Conservation (phyloP, 164 flowering plant genomes). For the Umbellularia californica region DNA sequence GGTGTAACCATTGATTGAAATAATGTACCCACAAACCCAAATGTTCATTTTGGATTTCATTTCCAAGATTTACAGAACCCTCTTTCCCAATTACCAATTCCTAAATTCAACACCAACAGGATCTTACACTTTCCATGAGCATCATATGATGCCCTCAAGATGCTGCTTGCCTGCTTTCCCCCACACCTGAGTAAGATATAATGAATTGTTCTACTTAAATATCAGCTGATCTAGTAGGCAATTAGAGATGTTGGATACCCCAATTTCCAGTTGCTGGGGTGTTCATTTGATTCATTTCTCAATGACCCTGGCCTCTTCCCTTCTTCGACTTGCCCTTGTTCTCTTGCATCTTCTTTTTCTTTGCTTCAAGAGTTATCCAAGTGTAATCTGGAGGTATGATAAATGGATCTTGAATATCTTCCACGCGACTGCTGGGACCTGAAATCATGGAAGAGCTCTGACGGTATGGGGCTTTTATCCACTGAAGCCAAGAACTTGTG, state of each 20-base stretch:
- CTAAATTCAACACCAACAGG: neutral
- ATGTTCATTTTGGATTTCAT: constrained; percentile 13
- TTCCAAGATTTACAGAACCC: constrained; percentile 6
- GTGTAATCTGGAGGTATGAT: constrained; percentile 69
- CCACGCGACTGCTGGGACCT: constrained; percentile 54
- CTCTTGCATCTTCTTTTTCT: constrained; percentile 86
- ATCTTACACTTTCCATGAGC: neutral
- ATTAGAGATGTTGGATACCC: neutral
- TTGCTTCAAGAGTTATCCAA: constrained; percentile 82
- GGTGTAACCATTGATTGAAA: constrained; percentile 11
- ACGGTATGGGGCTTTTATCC: constrained; percentile 79
- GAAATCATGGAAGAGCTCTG: constrained; percentile 38
- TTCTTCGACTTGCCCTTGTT: constrained; percentile 63
- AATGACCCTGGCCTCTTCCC: constrained; percentile 36
- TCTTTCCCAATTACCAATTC: neutral
- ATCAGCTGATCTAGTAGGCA: neutral
- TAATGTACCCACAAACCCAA: constrained; percentile 9
- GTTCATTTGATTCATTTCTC: neutral
- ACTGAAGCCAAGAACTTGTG: constrained; percentile 77
- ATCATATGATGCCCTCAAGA: neutral
- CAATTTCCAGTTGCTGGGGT: neutral
- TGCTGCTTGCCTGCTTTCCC: neutral
- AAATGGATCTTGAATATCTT: constrained; percentile 77
- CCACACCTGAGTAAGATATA: neutral
- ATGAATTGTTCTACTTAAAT: neutral